Evolutionary conservation across 106 monocot genomes (phyloP), one percentile per base, ranked within the genome.

Genomic region (Hemerocallis citrina): DNA sequence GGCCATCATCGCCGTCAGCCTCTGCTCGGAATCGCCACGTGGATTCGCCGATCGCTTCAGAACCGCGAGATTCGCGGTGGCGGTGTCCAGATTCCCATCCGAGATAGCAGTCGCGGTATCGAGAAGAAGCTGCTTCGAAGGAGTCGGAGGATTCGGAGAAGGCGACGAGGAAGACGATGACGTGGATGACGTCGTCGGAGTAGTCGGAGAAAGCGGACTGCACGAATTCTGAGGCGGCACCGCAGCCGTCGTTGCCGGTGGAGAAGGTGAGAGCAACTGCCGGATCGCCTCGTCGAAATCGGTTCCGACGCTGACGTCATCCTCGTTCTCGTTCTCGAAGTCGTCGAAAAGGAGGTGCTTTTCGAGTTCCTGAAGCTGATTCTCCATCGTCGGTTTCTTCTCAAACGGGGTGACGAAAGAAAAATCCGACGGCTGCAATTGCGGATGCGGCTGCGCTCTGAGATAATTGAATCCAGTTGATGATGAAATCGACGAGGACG

Each of bases 1-100:
- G 13, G 69, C 52, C 81, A 89, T 78, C 67, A 81, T 70, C 13
- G 77, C 69, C 21, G 78, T 60, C 1, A 89, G 78, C 69, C 89
- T 52, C 73, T 89, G 89, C 27, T 85, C 85, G 3, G 89, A 63
- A 45, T 81, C 85, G 28, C 83, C 84, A 22, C 72, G 71, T 2
- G 68, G 66, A 63, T 85, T 85, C 5, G 75, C 77, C n/a, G 75
- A 21, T 16, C 55, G 65, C 49, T 73, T 84, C 38, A 81, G 45
- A 32, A 21, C 44, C 2, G 62, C 52, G n/a, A 84, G 42, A 37
- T 69, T 69, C 2, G 69, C 64, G 5, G 63, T 24, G 29, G 84
- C 89, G 1, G 46, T 12, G 17, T 78, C 75, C 1, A 66, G 57
- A 40, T 78, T 81, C 14, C 89, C 84, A 6, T 89, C 89, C 0